Evolutionary conservation across 2,329 filamentous ascomycete species (phyloP).

Genomic region (Apiospora pterosperma): DNA sequence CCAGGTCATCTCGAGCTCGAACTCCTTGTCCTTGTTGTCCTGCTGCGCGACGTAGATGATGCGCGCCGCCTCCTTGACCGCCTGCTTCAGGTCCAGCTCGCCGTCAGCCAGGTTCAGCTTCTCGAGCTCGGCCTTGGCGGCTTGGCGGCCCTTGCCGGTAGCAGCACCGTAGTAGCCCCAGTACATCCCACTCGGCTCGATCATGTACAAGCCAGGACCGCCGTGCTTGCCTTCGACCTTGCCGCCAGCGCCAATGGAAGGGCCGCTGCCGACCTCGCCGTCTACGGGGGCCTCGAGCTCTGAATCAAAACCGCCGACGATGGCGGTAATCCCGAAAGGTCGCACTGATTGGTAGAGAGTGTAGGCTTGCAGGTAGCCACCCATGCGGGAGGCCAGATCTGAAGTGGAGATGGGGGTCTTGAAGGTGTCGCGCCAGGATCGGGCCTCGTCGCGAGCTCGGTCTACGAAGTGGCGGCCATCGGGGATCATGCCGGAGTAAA

Average conservation of each 20-base stretch:
- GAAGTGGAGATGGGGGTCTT: slow-evolving; percentile 89
- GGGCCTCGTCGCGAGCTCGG: slow-evolving; percentile 89
- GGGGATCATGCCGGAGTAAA: slow-evolving; percentile 89
- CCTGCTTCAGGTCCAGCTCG: slow-evolving; percentile 76
- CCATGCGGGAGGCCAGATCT: slow-evolving; percentile 88
- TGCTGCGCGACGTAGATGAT: slow-evolving; percentile 98
- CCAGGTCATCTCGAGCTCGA: slow-evolving; percentile 99
- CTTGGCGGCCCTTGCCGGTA: slow-evolving; percentile 93
- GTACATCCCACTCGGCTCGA: slow-evolving; percentile 94
- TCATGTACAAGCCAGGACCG: slow-evolving; percentile 96
- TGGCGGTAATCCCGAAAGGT: slow-evolving; percentile 94
- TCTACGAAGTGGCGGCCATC: slow-evolving; percentile 94
- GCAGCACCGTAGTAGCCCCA: slow-evolving; percentile 99
- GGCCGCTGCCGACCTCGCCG: slow-evolving; percentile 83
- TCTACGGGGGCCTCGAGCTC: slow-evolving; percentile 83
- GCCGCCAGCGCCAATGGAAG: slow-evolving; percentile 75
- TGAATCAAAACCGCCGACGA: slow-evolving; percentile 90
- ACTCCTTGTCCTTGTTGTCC: slow-evolving; percentile 99
- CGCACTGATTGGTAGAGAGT: slow-evolving; percentile 96
- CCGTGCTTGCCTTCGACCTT: slow-evolving; percentile 75
- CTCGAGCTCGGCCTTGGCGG: slow-evolving; percentile 96
- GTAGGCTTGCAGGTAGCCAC: slow-evolving; percentile 94
- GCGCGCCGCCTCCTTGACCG: slow-evolving; percentile 90
- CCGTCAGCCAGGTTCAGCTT: slow-evolving; percentile 85
- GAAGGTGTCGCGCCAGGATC: slow-evolving; percentile 88